Evolutionary conservation across 2,329 filamentous ascomycete species (phyloP), one percentile per base, ranked within the genome.

Genomic region (Penicillium sp.): DNA sequence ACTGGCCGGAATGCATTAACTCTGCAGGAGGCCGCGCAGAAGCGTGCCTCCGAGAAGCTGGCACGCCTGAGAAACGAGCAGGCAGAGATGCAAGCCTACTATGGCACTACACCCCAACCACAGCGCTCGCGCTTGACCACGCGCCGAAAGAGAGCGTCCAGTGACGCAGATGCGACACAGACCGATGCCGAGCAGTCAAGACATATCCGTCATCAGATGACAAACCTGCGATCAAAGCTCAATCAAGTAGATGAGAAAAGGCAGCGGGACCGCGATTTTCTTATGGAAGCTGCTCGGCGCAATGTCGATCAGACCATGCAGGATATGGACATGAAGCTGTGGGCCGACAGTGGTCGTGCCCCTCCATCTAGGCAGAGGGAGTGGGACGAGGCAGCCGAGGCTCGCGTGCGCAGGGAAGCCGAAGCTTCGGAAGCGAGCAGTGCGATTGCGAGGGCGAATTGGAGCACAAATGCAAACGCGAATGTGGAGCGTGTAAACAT

Each of bases 1-100:
- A 56, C 59, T 4, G 49, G 59, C 15, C 62, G 62, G 12, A 64
- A 58, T n/a, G 65, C 65, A 16, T 51, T 69, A 9, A 66, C 85
- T 56, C 79, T 96, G 1, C 90, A 96, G 67, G 90, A 95, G 65
- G 87, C 88, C 6, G 93, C 93, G 0, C 90, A 94, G 65, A 91
- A 86, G 65, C 82, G 94, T 49, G 92, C 93, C 0, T 85, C 92
- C 52, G 89, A 95, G 69, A 85, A 91, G 33, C 77, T 96, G 23
- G 84, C 89, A 5, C 93, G 87, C 67, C 84, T 96, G 53, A 85
- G 93, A 38, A 82, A 88, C 51, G 86, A 92, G 52, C 74, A 80
- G 47, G 80, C 84, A 56, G 83, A 85, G 2, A 88, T 87, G 59
- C 83, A 89, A 39, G 85, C 88, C 42, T 91, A 95, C 69, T 96